These are phyloP conservation scores for Abelmoschus esculentus DNA, from an alignment of 345 rosid species.

Conservation along the genomic window DNA sequence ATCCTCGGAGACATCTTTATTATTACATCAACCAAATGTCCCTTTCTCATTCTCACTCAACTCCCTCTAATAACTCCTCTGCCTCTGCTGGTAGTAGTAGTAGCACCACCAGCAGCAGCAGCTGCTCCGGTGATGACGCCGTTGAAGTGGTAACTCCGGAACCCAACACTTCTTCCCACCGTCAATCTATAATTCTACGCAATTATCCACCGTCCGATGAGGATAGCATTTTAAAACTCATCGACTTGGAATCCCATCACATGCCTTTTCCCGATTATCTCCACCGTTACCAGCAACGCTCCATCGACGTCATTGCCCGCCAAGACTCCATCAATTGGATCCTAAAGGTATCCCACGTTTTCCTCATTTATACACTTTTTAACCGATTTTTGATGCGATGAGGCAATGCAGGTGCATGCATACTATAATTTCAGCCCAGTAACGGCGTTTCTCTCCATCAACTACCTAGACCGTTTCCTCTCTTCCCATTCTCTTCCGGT, in stretches of 20 bases:
- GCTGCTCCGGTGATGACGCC: conserved; percentile 19
- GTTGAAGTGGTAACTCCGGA: conserved; percentile 20
- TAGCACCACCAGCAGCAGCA: neutral
- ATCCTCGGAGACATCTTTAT: neutral
- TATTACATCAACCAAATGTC: conserved; percentile 4
- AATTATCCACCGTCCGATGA: conserved; percentile 21
- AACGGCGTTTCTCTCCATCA: conserved; percentile 47
- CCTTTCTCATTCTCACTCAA: conserved; percentile 7
- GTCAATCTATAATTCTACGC: neutral
- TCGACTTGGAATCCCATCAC: conserved; percentile 32
- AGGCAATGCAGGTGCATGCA: conserved; percentile 46
- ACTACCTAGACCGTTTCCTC: conserved; percentile 62
- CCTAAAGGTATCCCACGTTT: conserved; percentile 30
- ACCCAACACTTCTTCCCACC: conserved; percentile 18
- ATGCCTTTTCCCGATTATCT: conserved; percentile 36
- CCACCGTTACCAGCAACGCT: conserved; percentile 35
- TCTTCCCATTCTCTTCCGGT: conserved; percentile 43
- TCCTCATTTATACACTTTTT: neutral
- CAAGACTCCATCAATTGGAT: conserved; percentile 72
- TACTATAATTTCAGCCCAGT: conserved; percentile 38
- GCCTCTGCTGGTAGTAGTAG: conserved; percentile 11
- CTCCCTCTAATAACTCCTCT: conserved; percentile 11
- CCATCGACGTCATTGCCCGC: conserved; percentile 46
- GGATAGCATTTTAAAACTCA: conserved; percentile 15
- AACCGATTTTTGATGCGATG: neutral